A percentile compares a stretch with the other conserved stretches of the same genome.
Conservation (phyloP, 2,329 filamentous ascomycete genomes). For the Purpureocillium takamizusanense region DNA sequence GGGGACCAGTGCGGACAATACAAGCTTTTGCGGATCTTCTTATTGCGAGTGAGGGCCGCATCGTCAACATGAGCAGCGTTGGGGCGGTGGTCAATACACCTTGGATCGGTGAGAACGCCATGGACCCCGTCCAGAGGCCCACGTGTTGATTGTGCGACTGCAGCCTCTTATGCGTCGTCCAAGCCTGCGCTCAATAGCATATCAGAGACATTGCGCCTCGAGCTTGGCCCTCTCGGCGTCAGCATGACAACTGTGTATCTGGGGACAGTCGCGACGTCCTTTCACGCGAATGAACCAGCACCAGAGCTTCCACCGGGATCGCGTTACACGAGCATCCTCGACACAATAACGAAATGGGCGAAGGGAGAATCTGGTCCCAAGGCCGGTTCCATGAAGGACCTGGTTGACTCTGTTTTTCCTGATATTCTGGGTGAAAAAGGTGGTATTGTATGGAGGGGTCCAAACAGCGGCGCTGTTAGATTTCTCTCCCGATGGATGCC, state of each 20-base stretch:
- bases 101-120: constrained; percentile 1
- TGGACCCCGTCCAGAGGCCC: too few species aligned
- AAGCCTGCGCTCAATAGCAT: constrained; percentile 8
- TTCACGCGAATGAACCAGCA: too few species aligned
- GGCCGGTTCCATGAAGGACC: too few species aligned
- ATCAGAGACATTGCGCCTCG: constrained; percentile 14
- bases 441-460: constrained; percentile 3
- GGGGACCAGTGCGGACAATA: constrained; percentile 16
- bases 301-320: constrained; percentile 2
- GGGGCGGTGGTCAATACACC: constrained; percentile 13
- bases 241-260: constrained; percentile 9
- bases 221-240: constrained; percentile 15
- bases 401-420: neutral
- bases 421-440: constrained; percentile 2
- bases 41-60: constrained; percentile 12
- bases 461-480: constrained; percentile 1
- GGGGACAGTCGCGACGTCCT: too few species aligned
- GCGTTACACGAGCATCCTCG: constrained; percentile 1
- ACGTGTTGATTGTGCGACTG: neutral
- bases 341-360: constrained; percentile 4
- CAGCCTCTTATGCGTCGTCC: constrained; percentile 6
- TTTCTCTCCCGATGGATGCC: constrained; percentile 5
- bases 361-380: constrained; percentile 4
- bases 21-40: constrained; percentile 17
- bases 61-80: constrained; percentile 20